A percentile compares a stretch with the other conserved stretches of the same genome.
Evolutionary conservation across 805 yeast species (phyloP).

Genomic region (Cyberlindnera xishuangbannaensis): DNA sequence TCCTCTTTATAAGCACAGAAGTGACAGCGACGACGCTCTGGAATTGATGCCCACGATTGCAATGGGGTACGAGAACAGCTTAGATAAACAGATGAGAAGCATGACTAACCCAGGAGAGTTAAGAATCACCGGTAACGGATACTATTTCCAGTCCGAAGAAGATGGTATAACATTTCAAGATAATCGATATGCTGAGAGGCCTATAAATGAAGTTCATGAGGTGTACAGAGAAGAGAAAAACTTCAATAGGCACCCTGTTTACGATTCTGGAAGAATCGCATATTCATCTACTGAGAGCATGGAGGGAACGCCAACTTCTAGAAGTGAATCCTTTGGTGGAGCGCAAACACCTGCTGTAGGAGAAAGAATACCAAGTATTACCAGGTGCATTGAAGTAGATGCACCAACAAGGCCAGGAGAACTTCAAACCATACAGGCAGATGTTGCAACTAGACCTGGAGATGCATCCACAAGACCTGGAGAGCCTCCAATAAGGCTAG

Average conservation of each 20-base stretch:
- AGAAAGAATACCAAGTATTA: too few relatives aligned
- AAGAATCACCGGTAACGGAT: slow-evolving; percentile 23
- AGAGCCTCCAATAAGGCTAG: too few relatives aligned
- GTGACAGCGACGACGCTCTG: slow-evolving; percentile 18
- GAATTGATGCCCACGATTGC: slow-evolving; percentile 26
- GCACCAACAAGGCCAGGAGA: too few relatives aligned
- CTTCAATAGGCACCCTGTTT: too few relatives aligned
- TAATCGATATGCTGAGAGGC: not conserved
- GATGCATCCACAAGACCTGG: too few relatives aligned
- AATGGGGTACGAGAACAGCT: slow-evolving; percentile 23
- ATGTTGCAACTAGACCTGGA: too few relatives aligned
- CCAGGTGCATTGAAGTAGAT: too few relatives aligned
- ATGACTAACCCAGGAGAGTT: slow-evolving; percentile 18
- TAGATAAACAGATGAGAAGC: slow-evolving; percentile 12
- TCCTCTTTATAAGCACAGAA: slow-evolving; percentile 10
- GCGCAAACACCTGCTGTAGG: too few relatives aligned
- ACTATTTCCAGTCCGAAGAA: slow-evolving; percentile 12
- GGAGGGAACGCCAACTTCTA: too few relatives aligned
- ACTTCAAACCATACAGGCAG: too few relatives aligned
- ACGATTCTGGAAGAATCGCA: not conserved
- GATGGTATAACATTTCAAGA: slow-evolving; percentile 5
- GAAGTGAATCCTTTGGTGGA: too few relatives aligned
- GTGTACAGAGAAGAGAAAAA: not conserved
- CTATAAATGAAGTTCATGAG: slow-evolving; percentile 1
- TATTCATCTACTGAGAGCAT: not conserved